Evolutionary conservation across 768 basidiomycete species (phyloP), one percentile per base, ranked within the genome.

Genomic region (Lactifluus rugatus): DNA sequence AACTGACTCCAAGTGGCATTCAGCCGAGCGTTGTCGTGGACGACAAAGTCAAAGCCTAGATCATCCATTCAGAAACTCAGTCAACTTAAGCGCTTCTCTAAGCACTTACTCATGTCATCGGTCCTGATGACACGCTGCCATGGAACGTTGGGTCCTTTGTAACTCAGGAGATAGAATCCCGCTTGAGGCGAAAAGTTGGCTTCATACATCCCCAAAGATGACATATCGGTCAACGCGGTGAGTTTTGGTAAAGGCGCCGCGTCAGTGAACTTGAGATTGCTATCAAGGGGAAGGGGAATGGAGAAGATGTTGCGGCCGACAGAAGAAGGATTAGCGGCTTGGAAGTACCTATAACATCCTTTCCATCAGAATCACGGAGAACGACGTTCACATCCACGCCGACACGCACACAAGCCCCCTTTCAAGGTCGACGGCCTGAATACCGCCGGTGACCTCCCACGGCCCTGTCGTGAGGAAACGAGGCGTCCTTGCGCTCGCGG

Each of bases 381-480:
- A 54, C 58, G 48, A 19, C 50, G 25, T 28, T 6, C 31, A 53
- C 45, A 61, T 39, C 19, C 11, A 48, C 45, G 28, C 31, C 31
- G 58, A 37, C 31, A 75, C 89, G 69, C 69, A 96, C 89, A 93
- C 85, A 34, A 87, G 66, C 26, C 83, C 81, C 49, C 79, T 80
- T 46, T 77, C 72, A 10, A 74, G 63, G 68, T 97, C 88, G 28
- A 97, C 81, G 5, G 80, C 87, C 56, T 78, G 73, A 62, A 96
- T 84, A 8, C 79, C 78, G 11, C 77, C 79, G 2, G 84, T 84
- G 5, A 98, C 91, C 70, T 99, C 95, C 93, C 93, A 96, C 17
- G 81, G 68, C 1, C 95, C 95, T 2, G 77, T 76, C 1, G 95
- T 98, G 39, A 99, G 75, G 75, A 91, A 99, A 34, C 73, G 78